phyloP scores from a whole-genome alignment of 2,329 filamentous ascomycete genomes.

The Phaeophleospora eucalypticola region DNA sequence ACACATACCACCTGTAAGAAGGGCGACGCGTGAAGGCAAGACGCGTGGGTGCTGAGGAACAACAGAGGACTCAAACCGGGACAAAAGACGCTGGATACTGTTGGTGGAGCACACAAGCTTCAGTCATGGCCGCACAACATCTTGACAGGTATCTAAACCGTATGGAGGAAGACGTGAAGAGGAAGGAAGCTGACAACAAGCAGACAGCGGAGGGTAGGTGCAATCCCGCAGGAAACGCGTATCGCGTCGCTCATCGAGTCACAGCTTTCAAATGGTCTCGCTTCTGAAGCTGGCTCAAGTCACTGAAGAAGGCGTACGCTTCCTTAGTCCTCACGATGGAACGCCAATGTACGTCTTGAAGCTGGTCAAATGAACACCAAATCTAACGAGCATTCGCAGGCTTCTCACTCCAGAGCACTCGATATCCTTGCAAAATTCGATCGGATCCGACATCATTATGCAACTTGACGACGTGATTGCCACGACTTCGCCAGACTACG shows the following conservation, averaged over 20 bases:
- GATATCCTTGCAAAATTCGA: constrained; percentile 91
- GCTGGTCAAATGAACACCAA: not conserved
- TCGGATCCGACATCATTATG: constrained; percentile 99
- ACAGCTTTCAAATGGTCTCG: constrained; percentile 97
- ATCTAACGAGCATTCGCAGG: constrained; percentile 35
- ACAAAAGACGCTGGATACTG: constrained; percentile 76
- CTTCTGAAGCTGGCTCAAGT: constrained; percentile 87
- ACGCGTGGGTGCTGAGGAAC: constrained; percentile 5
- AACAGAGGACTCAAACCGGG: constrained; percentile 78
- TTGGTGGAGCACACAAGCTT: constrained; percentile 89
- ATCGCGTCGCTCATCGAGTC: constrained; percentile 5
- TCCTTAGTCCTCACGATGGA: constrained; percentile 93
- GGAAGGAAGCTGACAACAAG: constrained; percentile 26
- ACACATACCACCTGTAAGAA: constrained; percentile 81
- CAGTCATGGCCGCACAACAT: constrained; percentile 97
- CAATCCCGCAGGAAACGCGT: not conserved
- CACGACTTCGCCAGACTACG: constrained; percentile 85
- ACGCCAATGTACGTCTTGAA: constrained; percentile 67
- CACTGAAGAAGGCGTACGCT: constrained; percentile 92
- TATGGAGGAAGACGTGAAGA: constrained; percentile 38
- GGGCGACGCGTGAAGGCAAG: not conserved
- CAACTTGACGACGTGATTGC: constrained; percentile 97
- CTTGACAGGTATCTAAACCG: constrained; percentile 61
- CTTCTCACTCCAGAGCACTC: constrained; percentile 96
- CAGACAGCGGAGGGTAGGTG: constrained; percentile 22